These are phyloP conservation scores for Phytopythium delawarense DNA, from an alignment of 352 stramenopile genomes.

Conservation along the genomic window DNA sequence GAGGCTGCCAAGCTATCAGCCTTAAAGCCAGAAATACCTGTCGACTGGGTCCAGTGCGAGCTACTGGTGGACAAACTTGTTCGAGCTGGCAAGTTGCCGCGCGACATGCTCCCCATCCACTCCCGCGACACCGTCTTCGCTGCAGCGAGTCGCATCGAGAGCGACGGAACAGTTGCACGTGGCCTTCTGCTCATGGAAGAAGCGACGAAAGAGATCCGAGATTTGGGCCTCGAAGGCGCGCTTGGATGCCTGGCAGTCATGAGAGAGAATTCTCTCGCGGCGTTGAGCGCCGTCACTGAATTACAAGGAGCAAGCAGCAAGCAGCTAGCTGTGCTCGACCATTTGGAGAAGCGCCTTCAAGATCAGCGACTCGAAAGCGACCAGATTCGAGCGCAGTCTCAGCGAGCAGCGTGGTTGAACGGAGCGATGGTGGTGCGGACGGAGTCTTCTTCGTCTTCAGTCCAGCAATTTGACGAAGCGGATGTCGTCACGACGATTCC, in stretches of 20 bases:
- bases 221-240: constrained; percentile 39
- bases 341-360: constrained; percentile 48
- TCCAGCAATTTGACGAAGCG: not conserved
- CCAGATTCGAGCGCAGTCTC: constrained; percentile 40
- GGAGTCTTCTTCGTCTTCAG: not conserved
- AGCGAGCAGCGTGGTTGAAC: constrained; percentile 15
- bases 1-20: constrained; percentile 11
- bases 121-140: not conserved
- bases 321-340: constrained; percentile 45
- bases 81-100: constrained; percentile 38
- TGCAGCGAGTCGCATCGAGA: constrained; percentile 12
- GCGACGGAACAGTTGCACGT: constrained; percentile 17
- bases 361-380: constrained; percentile 61
- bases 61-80: constrained; percentile 53
- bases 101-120: constrained; percentile 19
- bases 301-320: constrained; percentile 54
- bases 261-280: constrained; percentile 71
- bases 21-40: constrained; percentile 12
- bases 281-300: constrained; percentile 52
- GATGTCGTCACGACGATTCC: constrained; percentile 12
- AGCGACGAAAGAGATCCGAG: constrained; percentile 31
- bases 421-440: not conserved
- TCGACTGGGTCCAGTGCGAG: constrained; percentile 54
- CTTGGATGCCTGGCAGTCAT: constrained; percentile 51
- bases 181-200: constrained; percentile 27